A percentile compares a stretch with the other conserved stretches of the same genome.
phyloP scores from a whole-genome alignment of 1,284 basidiomycete species.

The Tylopilus sp. region DNA sequence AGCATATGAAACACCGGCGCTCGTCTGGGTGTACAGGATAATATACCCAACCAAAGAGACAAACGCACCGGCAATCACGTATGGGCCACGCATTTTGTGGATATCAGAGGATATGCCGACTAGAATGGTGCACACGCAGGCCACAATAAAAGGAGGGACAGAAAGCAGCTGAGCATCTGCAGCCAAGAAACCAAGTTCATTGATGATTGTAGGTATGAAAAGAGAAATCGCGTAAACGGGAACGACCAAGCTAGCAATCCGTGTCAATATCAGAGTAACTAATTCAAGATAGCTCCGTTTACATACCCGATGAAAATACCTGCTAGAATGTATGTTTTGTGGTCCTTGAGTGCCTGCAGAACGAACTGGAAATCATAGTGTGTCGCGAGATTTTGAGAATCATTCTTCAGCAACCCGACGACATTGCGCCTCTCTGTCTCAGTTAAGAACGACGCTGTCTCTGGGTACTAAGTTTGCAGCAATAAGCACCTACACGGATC shows the following conservation, averaged over 20 bases:
- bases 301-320: conserved; percentile 45
- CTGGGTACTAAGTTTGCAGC: conserved; percentile 39
- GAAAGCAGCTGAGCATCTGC: conserved; percentile 57
- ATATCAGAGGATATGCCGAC: conserved; percentile 46
- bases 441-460: conserved; percentile 47
- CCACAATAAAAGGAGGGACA: conserved; percentile 50
- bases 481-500: neutral
- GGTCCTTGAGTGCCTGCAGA: conserved; percentile 43
- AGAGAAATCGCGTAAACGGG: conserved; percentile 59
- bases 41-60: conserved; percentile 48
- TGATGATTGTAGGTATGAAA: conserved; percentile 58
- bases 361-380: conserved; percentile 40
- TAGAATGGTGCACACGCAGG: conserved; percentile 43
- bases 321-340: conserved; percentile 46
- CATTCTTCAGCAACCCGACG: conserved; percentile 41
- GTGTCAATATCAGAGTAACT: conserved; percentile 6
- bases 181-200: conserved; percentile 53
- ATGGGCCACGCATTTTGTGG: conserved; percentile 44
- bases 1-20: conserved; percentile 43
- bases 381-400: conserved; percentile 36
- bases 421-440: conserved; percentile 38
- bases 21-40: conserved; percentile 41
- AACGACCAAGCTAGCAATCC: conserved; percentile 40
- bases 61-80: conserved; percentile 40
- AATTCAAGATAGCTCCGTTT: neutral